phyloP scores from a whole-genome alignment of 768 basidiomycete genomes.

The Galerina marginata region DNA sequence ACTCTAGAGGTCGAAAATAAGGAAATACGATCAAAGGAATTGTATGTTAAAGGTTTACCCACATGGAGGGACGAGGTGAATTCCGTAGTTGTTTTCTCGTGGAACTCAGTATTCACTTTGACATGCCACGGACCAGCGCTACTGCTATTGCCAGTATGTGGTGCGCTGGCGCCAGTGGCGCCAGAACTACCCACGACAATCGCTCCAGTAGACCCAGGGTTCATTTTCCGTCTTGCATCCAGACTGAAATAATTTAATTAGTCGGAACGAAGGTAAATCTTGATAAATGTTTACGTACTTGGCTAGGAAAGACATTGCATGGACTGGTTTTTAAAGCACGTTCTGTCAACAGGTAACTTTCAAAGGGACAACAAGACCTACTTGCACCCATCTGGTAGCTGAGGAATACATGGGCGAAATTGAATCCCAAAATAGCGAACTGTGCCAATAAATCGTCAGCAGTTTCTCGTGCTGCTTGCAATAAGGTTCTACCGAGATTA shows the following conservation, averaged over 20 bases:
- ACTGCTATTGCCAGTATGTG: too few species aligned
- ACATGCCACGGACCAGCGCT: too few species aligned
- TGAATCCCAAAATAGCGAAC: not conserved
- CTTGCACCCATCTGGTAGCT: slow-evolving; percentile 2
- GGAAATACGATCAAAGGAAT: too few species aligned
- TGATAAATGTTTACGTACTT: not conserved
- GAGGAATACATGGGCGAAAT: not conserved
- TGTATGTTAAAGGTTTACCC: too few species aligned
- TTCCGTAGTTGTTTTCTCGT: too few species aligned
- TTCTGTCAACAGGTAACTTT: not conserved
- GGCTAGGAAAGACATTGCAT: not conserved
- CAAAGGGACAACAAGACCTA: not conserved
- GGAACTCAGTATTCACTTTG: too few species aligned
- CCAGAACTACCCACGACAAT: too few species aligned
- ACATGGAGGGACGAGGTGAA: too few species aligned
- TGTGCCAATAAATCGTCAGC: not conserved
- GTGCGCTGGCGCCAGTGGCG: too few species aligned
- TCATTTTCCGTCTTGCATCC: not conserved
- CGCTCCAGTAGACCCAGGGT: too few species aligned
- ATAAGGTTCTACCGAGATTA: not conserved
- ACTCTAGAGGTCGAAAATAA: too few species aligned
- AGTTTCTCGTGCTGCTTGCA: not conserved
- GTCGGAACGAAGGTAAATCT: not conserved
- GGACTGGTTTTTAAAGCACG: not conserved
- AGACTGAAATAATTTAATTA: not conserved